Evolutionary conservation across 768 basidiomycete genomes (phyloP), one percentile per base, ranked within the genome.

Genomic region (Xanthoconium purpureum): DNA sequence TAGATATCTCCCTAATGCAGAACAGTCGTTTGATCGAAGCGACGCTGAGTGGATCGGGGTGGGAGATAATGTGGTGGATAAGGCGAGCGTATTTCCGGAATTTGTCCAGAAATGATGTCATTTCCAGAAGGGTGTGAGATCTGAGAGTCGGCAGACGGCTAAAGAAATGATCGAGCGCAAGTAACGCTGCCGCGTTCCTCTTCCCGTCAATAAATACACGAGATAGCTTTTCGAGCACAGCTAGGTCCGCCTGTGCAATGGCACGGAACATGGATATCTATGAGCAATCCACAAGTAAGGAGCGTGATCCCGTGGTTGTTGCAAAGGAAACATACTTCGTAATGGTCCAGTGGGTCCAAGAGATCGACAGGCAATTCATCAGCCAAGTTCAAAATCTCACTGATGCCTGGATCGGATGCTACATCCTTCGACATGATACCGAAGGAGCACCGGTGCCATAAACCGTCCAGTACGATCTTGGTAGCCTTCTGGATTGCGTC

Each of bases 391-490:
- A 78, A 50, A 13, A 78, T 62, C 15, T 52, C 36, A 9, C 13
- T 10, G 12, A 69, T 44, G 6, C 47, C 29, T 30, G 30, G 38
- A 24, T 61, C 42, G 5, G 18, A 38, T 9, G 45, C 37, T 20
- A 59, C 42, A 12, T 50, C 49, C 29, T 52, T 52, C 3, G 32
- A 40, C 9, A 44, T 13, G 2, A 69, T 57, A 3, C 75, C 77
- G 44, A 83, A 80, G 0, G 81, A 77, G 17, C 77, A 62, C 12
- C 67, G 64, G 8, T 61, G 62, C 83, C 84, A 85, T 15, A 84
- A 64, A 1, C 67, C 74, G 29, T 76, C 73, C 14, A 80, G 63
- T 14, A 81, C 65, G 39, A 74, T 79, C 20, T 70, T 51, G 17
- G 61, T 65, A 1, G 78, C 85, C 42, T 64, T 69, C 20, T 54